Conservation (phyloP, 106 monocot species). For the Phalaenopsis equestris region DNA sequence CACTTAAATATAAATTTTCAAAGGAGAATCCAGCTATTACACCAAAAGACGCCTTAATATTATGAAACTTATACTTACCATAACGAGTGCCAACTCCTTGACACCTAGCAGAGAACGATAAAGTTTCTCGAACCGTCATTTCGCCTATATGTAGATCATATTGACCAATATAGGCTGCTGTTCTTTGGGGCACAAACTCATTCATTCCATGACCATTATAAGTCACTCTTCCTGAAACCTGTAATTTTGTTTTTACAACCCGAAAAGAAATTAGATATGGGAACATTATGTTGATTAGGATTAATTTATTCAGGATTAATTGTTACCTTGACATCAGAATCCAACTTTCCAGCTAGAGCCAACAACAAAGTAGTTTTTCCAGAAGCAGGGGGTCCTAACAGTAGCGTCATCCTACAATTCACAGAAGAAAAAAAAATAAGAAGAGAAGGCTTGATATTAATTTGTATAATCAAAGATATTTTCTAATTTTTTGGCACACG, state of each 20-base stretch:
- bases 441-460: no score
- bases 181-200: slow-evolving; percentile 49
- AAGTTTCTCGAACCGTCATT: slow-evolving; percentile 43
- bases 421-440: not conserved
- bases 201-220: slow-evolving; percentile 48
- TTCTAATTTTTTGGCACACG: no score
- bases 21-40: no score
- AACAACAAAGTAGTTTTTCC: slow-evolving; percentile 66
- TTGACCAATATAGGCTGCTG: slow-evolving; percentile 50
- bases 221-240: slow-evolving; percentile 47
- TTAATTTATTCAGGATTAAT: not conserved
- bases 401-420: slow-evolving; percentile 52
- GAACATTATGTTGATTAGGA: not conserved
- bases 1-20: no score
- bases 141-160: slow-evolving; percentile 45
- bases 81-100: slow-evolving; percentile 43
- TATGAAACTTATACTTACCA: slow-evolving; percentile 17
- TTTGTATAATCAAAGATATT: no score
- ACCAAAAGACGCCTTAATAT: no score
- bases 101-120: slow-evolving; percentile 39
- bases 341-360: slow-evolving; percentile 56
- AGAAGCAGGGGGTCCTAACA: slow-evolving; percentile 65
- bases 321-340: slow-evolving; percentile 33
- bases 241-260: not conserved
- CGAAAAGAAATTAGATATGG: not conserved